phyloP scores from a whole-genome alignment of 2,329 filamentous ascomycete species.

The Paraphoma sp. region DNA sequence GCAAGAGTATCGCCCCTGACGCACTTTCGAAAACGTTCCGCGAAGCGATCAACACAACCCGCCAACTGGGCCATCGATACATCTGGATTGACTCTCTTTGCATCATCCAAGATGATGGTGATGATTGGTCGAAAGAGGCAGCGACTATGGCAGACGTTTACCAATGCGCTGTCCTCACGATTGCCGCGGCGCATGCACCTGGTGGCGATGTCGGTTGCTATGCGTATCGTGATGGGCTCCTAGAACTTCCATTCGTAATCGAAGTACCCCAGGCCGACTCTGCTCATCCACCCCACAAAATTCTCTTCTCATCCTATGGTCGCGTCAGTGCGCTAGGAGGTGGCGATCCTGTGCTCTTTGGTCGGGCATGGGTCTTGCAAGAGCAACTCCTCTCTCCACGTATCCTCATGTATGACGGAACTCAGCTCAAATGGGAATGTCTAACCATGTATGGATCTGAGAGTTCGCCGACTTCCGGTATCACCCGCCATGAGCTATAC shows the following conservation, averaged over 20 bases:
- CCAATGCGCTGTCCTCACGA: conserved; percentile 24
- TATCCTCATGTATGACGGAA: conserved; percentile 26
- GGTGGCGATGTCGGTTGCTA: conserved; percentile 28
- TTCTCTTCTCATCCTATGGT: conserved; percentile 18
- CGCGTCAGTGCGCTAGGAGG: conserved; percentile 13
- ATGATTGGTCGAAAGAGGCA: conserved; percentile 33
- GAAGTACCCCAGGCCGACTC: conserved; percentile 3
- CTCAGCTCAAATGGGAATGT: conserved; percentile 30
- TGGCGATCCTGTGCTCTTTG: conserved; percentile 22
- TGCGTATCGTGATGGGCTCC: conserved; percentile 23
- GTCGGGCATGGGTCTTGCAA: conserved; percentile 32
- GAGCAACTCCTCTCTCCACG: conserved; percentile 27
- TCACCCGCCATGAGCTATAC: conserved; percentile 17
- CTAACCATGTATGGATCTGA: conserved; percentile 23
- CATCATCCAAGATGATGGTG: conserved; percentile 28
- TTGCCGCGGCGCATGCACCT: conserved; percentile 28
- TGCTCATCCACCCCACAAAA: neutral
- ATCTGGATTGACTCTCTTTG: conserved; percentile 30
- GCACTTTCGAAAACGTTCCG: conserved; percentile 21
- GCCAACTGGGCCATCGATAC: conserved; percentile 20
- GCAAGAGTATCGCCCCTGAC: conserved; percentile 8
- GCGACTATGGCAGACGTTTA: conserved; percentile 35
- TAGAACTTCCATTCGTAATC: conserved; percentile 23
- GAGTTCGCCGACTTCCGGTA: conserved; percentile 13
- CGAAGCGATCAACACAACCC: conserved; percentile 20